Evolutionary conservation across 2,329 filamentous ascomycete genomes (phyloP), one percentile per base, ranked within the genome.

Genomic region (Aspergillus costaricaensis): DNA sequence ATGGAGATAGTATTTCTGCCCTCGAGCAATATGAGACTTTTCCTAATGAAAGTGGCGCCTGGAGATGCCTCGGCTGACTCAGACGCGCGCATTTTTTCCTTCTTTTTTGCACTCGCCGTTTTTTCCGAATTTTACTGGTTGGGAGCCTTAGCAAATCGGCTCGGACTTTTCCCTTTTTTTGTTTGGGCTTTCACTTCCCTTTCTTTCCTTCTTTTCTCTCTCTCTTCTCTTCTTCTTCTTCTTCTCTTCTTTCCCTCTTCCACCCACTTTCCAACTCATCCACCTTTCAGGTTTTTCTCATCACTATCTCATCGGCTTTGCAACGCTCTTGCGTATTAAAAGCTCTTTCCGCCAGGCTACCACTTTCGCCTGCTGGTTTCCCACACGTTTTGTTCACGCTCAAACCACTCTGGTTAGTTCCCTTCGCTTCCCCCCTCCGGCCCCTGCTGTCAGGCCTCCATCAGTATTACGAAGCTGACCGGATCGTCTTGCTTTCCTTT

Each of bases 161-260:
- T 72, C 61, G 59, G 70, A 66, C 67, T 63, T 65, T 36, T 36
- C 32, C 30, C 32, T 36, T 53, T 61, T 67, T 64, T 64, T 63
- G 65, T 70, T 63, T 63, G 67, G 63, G 61, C 59, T 61, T 61
- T 58, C 57, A 57, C 53, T 41, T 65, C 59, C 48, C 57, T 14
- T 32, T 49, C 62, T 60, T 59, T 60, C 52, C 50, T 23, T 55
- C 38, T 30, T 65, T 65, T 60, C 58, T 59, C 48, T 66, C 62
- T 62, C 51, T 65, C 52, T 43, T 51, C 63, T 60, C 61, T 62
- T 66, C 66, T 63, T 66, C 66, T 62, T 30, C 52, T 52, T 65
- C 53, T 52, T 64, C 53, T 60, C 62, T 63, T 66, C 66, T 62
- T 30, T 36, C 32, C 52, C 55, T 55, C 51, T 62, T 63, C 62